A percentile compares a stretch with the other conserved stretches of the same genome.
Evolutionary conservation across 352 stramenopile genomes (phyloP).

Genomic region (Globisporangium paddicum): DNA sequence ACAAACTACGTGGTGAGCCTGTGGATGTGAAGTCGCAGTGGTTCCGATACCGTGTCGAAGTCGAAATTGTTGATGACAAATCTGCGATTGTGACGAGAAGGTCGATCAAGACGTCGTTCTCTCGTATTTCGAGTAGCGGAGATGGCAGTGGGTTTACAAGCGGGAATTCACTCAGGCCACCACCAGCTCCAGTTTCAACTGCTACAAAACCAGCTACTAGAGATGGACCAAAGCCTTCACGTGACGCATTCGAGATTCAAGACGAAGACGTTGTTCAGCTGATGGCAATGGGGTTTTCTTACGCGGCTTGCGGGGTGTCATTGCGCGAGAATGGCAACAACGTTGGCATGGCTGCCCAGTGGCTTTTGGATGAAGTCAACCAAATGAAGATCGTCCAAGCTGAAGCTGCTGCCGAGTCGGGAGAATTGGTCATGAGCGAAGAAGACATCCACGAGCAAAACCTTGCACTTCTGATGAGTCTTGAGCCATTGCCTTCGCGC

Average conservation of each 20-base stretch:
- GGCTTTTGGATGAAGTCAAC: conserved; percentile 78
- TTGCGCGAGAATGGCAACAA: conserved; percentile 65
- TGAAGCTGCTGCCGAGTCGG: conserved; percentile 46
- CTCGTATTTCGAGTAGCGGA: conserved; percentile 33
- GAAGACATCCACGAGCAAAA: conserved; percentile 67
- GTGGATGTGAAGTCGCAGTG: conserved; percentile 81
- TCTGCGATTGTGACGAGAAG: conserved; percentile 54
- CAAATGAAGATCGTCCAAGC: conserved; percentile 61
- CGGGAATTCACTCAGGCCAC: conserved; percentile 29
- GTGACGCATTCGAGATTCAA: conserved; percentile 29
- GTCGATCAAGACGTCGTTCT: conserved; percentile 66
- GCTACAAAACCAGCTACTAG: not conserved
- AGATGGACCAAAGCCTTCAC: conserved; percentile 1
- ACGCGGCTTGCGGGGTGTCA: conserved; percentile 65
- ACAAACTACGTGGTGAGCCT: conserved; percentile 93
- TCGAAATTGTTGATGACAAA: conserved; percentile 44
- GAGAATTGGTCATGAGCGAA: conserved; percentile 46
- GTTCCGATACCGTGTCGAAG: conserved; percentile 83
- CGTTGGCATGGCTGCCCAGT: conserved; percentile 71
- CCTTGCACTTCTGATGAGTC: conserved; percentile 67
- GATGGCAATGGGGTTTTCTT: conserved; percentile 89
- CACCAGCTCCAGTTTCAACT: conserved; percentile 28
- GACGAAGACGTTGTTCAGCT: conserved; percentile 86
- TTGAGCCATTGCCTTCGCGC: conserved; percentile 43
- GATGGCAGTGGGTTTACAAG: conserved; percentile 18